These are phyloP conservation scores for Aureobasidium sp. DNA, from an alignment of 2,329 filamentous ascomycete species.

Conservation along the genomic window DNA sequence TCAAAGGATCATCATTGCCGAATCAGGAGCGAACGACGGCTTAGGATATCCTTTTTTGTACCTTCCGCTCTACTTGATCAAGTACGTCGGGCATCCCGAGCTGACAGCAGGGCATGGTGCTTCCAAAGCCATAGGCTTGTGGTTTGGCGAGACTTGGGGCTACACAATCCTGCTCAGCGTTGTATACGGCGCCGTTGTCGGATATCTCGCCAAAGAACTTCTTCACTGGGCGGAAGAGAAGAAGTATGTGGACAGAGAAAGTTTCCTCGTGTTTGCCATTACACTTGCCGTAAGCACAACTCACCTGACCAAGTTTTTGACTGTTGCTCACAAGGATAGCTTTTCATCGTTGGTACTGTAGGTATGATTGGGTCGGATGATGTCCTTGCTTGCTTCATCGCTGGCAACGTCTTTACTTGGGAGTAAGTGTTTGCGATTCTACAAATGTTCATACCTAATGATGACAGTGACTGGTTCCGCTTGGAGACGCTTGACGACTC, in stretches of 20 bases:
- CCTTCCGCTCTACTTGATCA: slow-evolving; percentile 74
- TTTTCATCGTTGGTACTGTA: slow-evolving; percentile 82
- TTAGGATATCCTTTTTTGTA: slow-evolving; percentile 85
- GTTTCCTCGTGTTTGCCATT: slow-evolving; percentile 80
- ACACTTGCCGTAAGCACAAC: slow-evolving; percentile 57
- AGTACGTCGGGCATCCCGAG: slow-evolving; percentile 56
- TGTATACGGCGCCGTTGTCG: slow-evolving; percentile 67
- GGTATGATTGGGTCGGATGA: slow-evolving; percentile 85
- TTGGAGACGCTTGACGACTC: slow-evolving; percentile 83
- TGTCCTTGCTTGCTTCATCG: slow-evolving; percentile 85
- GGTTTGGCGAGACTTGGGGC: slow-evolving; percentile 79
- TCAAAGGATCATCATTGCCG: slow-evolving; percentile 59
- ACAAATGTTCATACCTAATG: neutral
- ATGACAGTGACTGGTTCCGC: slow-evolving; percentile 73
- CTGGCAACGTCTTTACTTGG: slow-evolving; percentile 85
- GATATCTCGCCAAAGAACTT: slow-evolving; percentile 73
- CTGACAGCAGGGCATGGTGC: slow-evolving; percentile 40
- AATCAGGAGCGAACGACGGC: slow-evolving; percentile 85
- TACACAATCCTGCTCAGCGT: slow-evolving; percentile 77
- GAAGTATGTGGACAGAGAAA: slow-evolving; percentile 78
- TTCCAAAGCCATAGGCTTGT: slow-evolving; percentile 63
- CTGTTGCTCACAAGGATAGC: slow-evolving; percentile 27
- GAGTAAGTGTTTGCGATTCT: slow-evolving; percentile 49
- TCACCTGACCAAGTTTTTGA: neutral
- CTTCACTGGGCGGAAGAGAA: slow-evolving; percentile 77